A percentile compares a stretch with the other conserved stretches of the same genome.
Evolutionary conservation across 1,139 yeast species (phyloP).

Genomic region (Lodderomyces beijingensis): DNA sequence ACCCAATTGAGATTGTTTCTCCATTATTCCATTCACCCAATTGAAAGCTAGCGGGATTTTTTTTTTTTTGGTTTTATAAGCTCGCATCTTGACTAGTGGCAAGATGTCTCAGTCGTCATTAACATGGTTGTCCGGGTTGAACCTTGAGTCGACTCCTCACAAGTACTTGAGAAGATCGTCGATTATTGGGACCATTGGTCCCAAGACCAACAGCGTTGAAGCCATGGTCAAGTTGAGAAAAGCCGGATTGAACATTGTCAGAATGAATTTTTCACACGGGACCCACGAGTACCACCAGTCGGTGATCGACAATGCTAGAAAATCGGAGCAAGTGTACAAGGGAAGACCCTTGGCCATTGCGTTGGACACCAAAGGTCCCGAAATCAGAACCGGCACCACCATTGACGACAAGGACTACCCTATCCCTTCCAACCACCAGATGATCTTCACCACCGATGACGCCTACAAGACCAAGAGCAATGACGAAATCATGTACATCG

Average conservation of each 20-base stretch:
- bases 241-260: conserved; percentile 94
- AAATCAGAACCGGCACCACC: conserved; percentile 98
- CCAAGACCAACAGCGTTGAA: conserved; percentile 91
- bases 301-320: conserved; percentile 93
- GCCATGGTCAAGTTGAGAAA: conserved; percentile 82
- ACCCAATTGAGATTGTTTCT: too few species aligned
- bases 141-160: conserved; percentile 76
- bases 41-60: too few species aligned
- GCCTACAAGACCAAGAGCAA: conserved; percentile 67
- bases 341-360: conserved; percentile 99
- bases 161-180: conserved; percentile 89
- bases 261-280: conserved; percentile 99
- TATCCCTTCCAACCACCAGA: conserved; percentile 79
- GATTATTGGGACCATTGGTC: conserved; percentile 97
- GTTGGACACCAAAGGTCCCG: conserved; percentile 99
- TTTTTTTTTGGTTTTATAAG: too few species aligned
- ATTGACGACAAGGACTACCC: conserved; percentile 73
- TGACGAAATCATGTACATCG: conserved; percentile 80
- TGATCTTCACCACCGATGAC: conserved; percentile 91
- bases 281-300: conserved; percentile 94
- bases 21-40: too few species aligned
- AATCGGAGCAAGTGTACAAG: conserved; percentile 82
- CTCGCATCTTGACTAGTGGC: too few species aligned
- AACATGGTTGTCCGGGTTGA: conserved; percentile 79
- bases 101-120: conserved; percentile 33